A percentile compares a stretch with the other conserved stretches of the same genome.
phyloP scores from a whole-genome alignment of 768 basidiomycete genomes.

The Mrakia frigida region DNA sequence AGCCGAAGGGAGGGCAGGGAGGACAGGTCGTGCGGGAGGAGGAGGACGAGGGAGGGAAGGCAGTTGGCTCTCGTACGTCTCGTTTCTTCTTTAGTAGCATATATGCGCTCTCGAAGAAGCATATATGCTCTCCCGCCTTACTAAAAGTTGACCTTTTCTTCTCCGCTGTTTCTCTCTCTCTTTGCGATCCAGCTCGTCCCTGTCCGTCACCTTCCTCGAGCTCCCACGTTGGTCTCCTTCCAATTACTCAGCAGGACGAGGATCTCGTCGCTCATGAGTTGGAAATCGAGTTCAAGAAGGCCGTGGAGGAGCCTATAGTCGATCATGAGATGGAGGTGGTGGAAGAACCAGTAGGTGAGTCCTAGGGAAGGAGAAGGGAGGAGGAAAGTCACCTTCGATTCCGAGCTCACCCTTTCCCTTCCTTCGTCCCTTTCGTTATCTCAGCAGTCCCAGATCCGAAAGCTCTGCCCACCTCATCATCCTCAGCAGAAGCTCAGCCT shows the following conservation, averaged over 20 bases:
- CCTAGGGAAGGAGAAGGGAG: not conserved
- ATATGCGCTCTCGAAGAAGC: not conserved
- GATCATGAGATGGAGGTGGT: not conserved
- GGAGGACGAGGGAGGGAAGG: not conserved
- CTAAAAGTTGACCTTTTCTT: not conserved
- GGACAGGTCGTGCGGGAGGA: not conserved
- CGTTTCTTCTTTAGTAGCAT: not conserved
- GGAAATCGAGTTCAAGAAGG: not conserved
- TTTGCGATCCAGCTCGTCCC: not conserved
- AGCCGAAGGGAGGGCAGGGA: not conserved
- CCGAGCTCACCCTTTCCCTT: not conserved
- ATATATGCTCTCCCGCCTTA: not conserved
- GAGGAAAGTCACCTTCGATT: not conserved
- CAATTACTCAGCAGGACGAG: not conserved
- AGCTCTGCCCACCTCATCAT: not conserved
- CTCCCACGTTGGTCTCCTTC: not conserved
- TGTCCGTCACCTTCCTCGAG: not conserved
- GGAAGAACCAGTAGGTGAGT: not conserved
- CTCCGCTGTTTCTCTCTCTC: not conserved
- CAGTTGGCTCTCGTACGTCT: not conserved
- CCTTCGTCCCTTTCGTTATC: not conserved
- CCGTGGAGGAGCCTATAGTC: not conserved
- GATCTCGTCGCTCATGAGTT: not conserved
- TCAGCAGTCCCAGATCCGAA: not conserved
- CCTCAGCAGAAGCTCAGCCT: too few relatives aligned